Evolutionary conservation across 495 filamentous ascomycete species (phyloP).

Genomic region (Neohortaea acidophila): DNA sequence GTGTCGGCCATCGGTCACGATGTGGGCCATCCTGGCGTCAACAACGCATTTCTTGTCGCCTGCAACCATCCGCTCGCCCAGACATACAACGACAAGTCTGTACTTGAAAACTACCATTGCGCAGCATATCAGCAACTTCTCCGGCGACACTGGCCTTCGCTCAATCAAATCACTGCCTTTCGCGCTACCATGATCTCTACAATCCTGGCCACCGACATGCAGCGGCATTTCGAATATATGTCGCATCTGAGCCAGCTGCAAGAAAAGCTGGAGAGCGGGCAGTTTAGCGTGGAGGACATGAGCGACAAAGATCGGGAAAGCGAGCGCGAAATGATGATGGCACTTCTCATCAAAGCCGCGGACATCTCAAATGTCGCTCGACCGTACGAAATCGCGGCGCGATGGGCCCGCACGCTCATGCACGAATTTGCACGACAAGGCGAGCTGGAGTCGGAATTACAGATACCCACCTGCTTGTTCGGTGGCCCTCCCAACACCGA

Average conservation of each 20-base stretch:
- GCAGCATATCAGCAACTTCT: conserved; percentile 95
- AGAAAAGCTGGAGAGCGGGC: conserved; percentile 51
- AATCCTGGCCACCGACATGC: conserved; percentile 95
- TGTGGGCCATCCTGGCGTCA: conserved; percentile 93
- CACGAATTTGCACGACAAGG: conserved; percentile 91
- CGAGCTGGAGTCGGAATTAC: conserved; percentile 73
- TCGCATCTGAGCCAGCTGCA: conserved; percentile 61
- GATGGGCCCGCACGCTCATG: conserved; percentile 82
- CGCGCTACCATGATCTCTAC: conserved; percentile 85
- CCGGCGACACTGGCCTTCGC: conserved; percentile 76
- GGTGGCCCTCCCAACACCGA: conserved; percentile 70
- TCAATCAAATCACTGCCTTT: conserved; percentile 58
- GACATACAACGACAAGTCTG: conserved; percentile 92
- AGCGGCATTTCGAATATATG: conserved; percentile 93
- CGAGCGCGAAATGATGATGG: conserved; percentile 64
- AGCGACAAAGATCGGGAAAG: conserved; percentile 53
- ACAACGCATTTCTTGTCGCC: conserved; percentile 88
- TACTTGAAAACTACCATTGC: conserved; percentile 94
- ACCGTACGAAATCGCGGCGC: conserved; percentile 59
- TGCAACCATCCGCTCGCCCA: conserved; percentile 93
- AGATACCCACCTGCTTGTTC: conserved; percentile 73
- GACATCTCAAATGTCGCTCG: conserved; percentile 95
- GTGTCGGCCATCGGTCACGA: conserved; percentile 95
- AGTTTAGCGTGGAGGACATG: conserved; percentile 48
- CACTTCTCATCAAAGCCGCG: conserved; percentile 89